Percentiles rank a stretch among this genome's conserved stretches.
These are phyloP conservation scores for Scheffersomyces parashehatae DNA, from an alignment of 1,139 yeast genomes.

Conservation along the genomic window DNA sequence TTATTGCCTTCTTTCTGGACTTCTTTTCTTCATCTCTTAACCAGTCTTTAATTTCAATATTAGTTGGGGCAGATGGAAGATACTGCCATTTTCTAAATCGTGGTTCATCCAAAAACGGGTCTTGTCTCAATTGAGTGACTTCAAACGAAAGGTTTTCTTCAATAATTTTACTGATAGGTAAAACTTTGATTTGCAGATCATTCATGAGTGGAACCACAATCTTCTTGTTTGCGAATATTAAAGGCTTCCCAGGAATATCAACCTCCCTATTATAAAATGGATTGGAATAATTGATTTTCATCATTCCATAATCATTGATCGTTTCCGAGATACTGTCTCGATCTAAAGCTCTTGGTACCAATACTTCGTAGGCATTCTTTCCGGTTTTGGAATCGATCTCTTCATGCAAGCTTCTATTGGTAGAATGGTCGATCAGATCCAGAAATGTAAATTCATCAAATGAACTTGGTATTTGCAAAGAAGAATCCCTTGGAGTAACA, in stretches of 20 bases:
- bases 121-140: background rate
- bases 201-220: constrained; percentile 41
- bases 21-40: constrained; percentile 15
- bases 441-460: constrained; percentile 5
- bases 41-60: constrained; percentile 22
- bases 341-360: constrained; percentile 17
- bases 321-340: constrained; percentile 28
- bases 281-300: constrained; percentile 55
- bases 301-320: constrained; percentile 46
- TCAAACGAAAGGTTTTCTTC: constrained; percentile 2
- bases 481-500: background rate
- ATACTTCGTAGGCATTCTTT: constrained; percentile 17
- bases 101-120: background rate
- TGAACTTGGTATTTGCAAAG: constrained; percentile 15
- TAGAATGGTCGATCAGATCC: background rate
- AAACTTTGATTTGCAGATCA: constrained; percentile 10
- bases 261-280: constrained; percentile 60
- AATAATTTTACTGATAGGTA: constrained; percentile 15
- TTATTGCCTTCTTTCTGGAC: constrained; percentile 10
- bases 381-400: constrained; percentile 1
- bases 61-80: constrained; percentile 30
- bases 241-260: constrained; percentile 57
- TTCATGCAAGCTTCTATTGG: background rate
- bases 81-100: constrained; percentile 29
- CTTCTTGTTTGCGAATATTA: constrained; percentile 66